phyloP scores from a whole-genome alignment of 805 yeast genomes.

The Zygotorulaspora florentina region DNA sequence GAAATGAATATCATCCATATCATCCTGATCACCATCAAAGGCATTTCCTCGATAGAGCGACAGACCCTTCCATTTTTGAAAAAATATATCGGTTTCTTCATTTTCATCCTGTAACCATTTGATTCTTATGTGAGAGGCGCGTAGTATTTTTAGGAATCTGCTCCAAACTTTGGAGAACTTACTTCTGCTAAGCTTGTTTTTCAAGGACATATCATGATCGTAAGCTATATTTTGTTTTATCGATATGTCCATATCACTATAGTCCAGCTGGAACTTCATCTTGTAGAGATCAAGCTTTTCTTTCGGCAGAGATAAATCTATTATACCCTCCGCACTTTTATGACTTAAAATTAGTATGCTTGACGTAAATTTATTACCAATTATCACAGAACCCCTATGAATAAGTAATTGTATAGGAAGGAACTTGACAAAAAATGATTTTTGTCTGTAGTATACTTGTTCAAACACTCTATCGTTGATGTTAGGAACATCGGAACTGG shows the following conservation, averaged over 20 bases:
- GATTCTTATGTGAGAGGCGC: conserved; percentile 6
- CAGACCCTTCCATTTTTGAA: conserved; percentile 69
- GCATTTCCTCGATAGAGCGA: conserved; percentile 53
- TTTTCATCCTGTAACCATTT: conserved; percentile 2
- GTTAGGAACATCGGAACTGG: conserved; percentile 7
- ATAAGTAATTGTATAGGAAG: conserved; percentile 64
- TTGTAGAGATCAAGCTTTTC: conserved; percentile 57
- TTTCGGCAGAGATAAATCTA: conserved; percentile 49
- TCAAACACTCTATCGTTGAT: conserved; percentile 22
- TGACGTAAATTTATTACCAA: conserved; percentile 79
- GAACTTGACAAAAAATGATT: conserved; percentile 29
- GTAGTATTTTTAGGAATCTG: conserved; percentile 15
- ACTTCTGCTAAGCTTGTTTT: conserved; percentile 17
- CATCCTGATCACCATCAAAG: conserved; percentile 30
- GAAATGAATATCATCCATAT: conserved; percentile 32
- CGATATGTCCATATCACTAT: conserved; percentile 52
- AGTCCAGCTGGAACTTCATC: conserved; percentile 40
- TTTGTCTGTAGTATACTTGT: conserved; percentile 9
- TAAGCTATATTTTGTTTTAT: conserved; percentile 71
- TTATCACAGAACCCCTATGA: conserved; percentile 63
- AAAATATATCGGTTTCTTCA: conserved; percentile 16
- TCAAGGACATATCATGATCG: conserved; percentile 35
- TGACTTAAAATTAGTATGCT: conserved; percentile 63
- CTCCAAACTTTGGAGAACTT: conserved; percentile 26
- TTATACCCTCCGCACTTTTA: conserved; percentile 46